Conservation (phyloP, 768 basidiomycete genomes). For the Lepiota brunneoincarnata region DNA sequence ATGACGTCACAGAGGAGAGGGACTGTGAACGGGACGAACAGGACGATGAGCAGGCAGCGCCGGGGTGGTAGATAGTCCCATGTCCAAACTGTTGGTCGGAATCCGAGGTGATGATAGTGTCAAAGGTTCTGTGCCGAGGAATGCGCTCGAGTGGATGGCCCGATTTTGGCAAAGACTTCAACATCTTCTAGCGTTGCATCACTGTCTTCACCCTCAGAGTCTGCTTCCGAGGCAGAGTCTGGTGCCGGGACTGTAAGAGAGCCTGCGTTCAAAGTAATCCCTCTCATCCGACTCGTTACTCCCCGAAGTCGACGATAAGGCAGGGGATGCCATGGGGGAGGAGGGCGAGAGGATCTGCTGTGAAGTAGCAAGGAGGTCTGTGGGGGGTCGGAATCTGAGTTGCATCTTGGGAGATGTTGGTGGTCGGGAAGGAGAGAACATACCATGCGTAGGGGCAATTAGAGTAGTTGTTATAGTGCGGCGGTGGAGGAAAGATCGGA, state of each 20-base stretch:
- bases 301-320: background rate
- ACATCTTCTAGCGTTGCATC: constrained; percentile 31
- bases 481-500: constrained; percentile 7
- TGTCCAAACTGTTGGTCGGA: constrained; percentile 17
- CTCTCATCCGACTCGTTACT: background rate
- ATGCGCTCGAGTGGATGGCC: constrained; percentile 34
- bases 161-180: constrained; percentile 22
- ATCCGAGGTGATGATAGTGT: constrained; percentile 20
- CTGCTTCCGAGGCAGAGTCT: constrained; percentile 5
- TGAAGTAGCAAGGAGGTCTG: constrained; percentile 3
- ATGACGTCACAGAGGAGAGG: constrained; percentile 16
- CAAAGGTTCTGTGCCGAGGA: constrained; percentile 24
- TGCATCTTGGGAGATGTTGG: constrained; percentile 5
- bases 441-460: background rate
- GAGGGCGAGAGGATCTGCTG: background rate
- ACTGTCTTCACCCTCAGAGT: constrained; percentile 21
- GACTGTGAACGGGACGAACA: constrained; percentile 20
- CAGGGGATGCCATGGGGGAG: background rate
- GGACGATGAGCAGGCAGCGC: constrained; percentile 15
- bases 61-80: constrained; percentile 12
- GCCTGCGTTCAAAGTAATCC: background rate
- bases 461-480: constrained; percentile 5
- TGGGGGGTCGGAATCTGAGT: constrained; percentile 8
- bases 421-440: constrained; percentile 1
- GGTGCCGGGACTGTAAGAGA: background rate